These are phyloP conservation scores for Ordospora colligata DNA, from an alignment of 371 early-diverging fungal genomes.

Conservation along the genomic window DNA sequence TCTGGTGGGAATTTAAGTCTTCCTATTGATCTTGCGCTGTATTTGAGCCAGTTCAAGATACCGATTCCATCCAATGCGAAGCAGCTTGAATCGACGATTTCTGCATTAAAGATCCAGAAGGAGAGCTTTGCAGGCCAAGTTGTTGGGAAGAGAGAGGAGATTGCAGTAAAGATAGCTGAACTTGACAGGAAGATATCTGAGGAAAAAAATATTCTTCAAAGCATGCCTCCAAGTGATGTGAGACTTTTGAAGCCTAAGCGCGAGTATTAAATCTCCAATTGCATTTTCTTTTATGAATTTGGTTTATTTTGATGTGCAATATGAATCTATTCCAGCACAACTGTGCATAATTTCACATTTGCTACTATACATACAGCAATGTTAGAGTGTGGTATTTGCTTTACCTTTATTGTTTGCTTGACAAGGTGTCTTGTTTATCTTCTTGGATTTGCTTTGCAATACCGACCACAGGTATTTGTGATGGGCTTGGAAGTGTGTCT, in stretches of 20 bases:
- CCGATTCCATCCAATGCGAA: constrained; percentile 7
- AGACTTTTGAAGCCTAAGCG: constrained; percentile 9
- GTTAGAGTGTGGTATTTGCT: no score
- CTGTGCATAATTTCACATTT: no score
- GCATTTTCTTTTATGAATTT: neutral
- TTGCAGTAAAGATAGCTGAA: constrained; percentile 19
- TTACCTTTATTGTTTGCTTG: no score
- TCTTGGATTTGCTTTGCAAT: no score
- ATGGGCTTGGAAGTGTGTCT: neutral
- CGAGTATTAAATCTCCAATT: neutral
- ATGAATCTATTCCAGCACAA: no score
- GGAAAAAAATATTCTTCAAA: constrained; percentile 8
- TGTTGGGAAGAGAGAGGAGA: neutral
- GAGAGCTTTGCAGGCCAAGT: constrained; percentile 11
- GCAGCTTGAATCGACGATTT: constrained; percentile 10
- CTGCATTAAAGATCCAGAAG: constrained; percentile 13
- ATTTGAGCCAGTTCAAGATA: constrained; percentile 21
- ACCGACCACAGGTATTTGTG: no score
- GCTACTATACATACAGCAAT: no score
- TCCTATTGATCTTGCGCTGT: constrained; percentile 24
- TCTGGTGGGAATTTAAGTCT: constrained; percentile 13
- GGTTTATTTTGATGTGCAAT: neutral
- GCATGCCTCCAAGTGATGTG: constrained; percentile 28
- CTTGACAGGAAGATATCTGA: constrained; percentile 20
- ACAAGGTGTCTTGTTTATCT: no score